phyloP scores from a whole-genome alignment of 2,329 filamentous ascomycete genomes.

The Septoria linicola region DNA sequence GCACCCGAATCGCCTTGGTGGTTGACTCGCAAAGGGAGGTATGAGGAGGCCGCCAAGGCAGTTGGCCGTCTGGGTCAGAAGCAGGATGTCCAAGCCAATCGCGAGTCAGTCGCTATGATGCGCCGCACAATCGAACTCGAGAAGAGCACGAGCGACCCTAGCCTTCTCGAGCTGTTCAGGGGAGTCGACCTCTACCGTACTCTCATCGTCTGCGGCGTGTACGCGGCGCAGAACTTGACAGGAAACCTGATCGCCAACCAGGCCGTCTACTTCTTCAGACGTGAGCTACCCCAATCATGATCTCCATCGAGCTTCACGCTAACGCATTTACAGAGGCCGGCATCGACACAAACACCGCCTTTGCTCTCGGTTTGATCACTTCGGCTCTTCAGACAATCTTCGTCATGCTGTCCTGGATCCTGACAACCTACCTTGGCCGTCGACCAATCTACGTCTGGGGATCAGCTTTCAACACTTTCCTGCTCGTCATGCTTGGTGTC shows the following conservation, averaged over 20 bases:
- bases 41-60: constrained; percentile 39
- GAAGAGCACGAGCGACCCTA: constrained; percentile 47
- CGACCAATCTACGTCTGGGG: constrained; percentile 41
- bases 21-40: constrained; percentile 40
- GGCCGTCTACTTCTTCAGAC: constrained; percentile 46
- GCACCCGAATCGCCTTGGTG: constrained; percentile 42
- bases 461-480: constrained; percentile 36
- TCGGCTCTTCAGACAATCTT: constrained; percentile 25
- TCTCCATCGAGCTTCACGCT: no score
- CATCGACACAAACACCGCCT: constrained; percentile 35
- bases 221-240: constrained; percentile 57
- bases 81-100: constrained; percentile 24
- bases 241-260: constrained; percentile 61
- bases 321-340: constrained; percentile 39
- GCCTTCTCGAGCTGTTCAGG: constrained; percentile 53
- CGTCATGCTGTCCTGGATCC: constrained; percentile 31
- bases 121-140: constrained; percentile 52
- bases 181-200: constrained; percentile 50
- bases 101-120: constrained; percentile 41
- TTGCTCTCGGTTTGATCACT: constrained; percentile 39
- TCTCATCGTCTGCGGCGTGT: constrained; percentile 41
- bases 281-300: no score
- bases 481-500: constrained; percentile 32
- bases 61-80: constrained; percentile 33
- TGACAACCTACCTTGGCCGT: constrained; percentile 40